Evolutionary conservation across 768 basidiomycete genomes (phyloP).

Genomic region (Rhodosporidiobolus sp.): DNA sequence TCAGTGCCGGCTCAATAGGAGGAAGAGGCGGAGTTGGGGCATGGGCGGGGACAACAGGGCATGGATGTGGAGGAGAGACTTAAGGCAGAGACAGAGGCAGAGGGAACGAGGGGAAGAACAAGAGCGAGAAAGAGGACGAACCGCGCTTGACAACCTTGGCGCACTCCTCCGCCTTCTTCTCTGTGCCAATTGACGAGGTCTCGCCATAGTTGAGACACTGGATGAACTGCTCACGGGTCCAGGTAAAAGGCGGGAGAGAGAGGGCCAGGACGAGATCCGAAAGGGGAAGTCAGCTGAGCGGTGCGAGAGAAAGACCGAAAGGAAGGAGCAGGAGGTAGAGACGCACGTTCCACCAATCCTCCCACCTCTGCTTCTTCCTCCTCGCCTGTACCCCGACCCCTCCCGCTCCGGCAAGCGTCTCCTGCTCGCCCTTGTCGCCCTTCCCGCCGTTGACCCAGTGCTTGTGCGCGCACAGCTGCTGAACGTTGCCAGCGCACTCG

Average conservation of each 20-base stretch:
- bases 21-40: no score
- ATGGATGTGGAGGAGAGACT: no score
- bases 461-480: slow-evolving; percentile 68
- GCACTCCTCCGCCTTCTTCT: slow-evolving; percentile 65
- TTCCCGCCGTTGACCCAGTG: slow-evolving; percentile 51
- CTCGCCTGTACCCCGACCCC: background rate
- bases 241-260: no score
- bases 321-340: background rate
- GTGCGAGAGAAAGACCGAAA: background rate
- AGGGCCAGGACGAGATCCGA: background rate
- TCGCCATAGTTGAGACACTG: slow-evolving; percentile 71
- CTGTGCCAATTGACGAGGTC: slow-evolving; percentile 61
- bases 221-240: slow-evolving; percentile 56
- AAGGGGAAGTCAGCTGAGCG: no score
- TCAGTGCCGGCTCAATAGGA: background rate
- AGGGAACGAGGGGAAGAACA: background rate
- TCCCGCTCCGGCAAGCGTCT: background rate
- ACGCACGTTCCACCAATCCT: slow-evolving; percentile 63
- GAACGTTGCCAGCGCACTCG: slow-evolving; percentile 85
- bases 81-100: no score
- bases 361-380: slow-evolving; percentile 33
- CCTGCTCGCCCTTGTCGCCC: background rate
- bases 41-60: no score
- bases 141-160: slow-evolving; percentile 61
- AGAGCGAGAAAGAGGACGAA: slow-evolving; percentile 33